phyloP scores from a whole-genome alignment of 441 rosid genomes.

The Flueggea neowawraea region DNA sequence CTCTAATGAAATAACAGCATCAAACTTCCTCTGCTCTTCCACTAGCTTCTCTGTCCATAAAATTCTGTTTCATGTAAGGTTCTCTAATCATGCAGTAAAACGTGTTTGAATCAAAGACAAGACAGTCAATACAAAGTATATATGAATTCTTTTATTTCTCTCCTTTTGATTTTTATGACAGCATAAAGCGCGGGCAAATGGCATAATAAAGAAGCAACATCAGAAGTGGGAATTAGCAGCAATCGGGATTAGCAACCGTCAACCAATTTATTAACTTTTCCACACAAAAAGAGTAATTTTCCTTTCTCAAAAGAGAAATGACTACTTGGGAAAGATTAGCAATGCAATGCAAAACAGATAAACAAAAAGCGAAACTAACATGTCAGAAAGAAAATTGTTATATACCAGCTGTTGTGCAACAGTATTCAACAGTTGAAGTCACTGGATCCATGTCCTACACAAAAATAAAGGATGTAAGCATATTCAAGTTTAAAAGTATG shows the following conservation, averaged over 20 bases:
- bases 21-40: slow-evolving; percentile 75
- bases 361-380: not conserved
- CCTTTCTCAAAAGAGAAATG: too few species aligned
- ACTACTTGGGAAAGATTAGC: too few species aligned
- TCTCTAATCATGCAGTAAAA: not conserved
- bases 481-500: not conserved
- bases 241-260: too few species aligned
- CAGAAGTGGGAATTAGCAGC: too few species aligned
- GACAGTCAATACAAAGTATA: not conserved
- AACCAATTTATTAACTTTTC: too few species aligned
- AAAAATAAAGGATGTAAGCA: slow-evolving; percentile 1
- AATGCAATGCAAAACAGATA: not conserved
- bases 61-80: slow-evolving; percentile 11
- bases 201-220: too few species aligned
- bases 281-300: too few species aligned
- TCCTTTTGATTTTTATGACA: too few species aligned
- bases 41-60: slow-evolving; percentile 64
- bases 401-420: slow-evolving; percentile 88
- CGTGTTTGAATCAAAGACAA: not conserved
- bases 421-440: slow-evolving; percentile 74
- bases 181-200: too few species aligned
- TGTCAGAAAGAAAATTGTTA: not conserved
- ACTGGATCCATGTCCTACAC: slow-evolving; percentile 69
- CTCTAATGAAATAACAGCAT: slow-evolving; percentile 87
- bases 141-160: too few species aligned